phyloP scores from a whole-genome alignment of 1,284 basidiomycete genomes.

The Grifola frondosa region DNA sequence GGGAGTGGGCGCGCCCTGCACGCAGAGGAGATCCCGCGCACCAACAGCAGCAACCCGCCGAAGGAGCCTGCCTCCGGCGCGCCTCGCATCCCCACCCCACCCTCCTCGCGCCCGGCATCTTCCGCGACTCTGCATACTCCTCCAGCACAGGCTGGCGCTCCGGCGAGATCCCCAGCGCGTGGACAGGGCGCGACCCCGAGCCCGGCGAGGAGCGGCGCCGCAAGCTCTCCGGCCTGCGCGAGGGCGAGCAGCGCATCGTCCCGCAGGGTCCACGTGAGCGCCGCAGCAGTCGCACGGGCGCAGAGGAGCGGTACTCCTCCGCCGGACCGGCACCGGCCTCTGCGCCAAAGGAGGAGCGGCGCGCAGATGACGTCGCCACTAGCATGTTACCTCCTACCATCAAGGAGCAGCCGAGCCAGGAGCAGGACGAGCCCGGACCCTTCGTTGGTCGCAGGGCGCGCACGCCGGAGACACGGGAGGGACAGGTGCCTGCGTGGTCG shows the following conservation, averaged over 20 bases:
- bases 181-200: constrained; percentile 31
- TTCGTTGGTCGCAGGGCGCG: constrained; percentile 4
- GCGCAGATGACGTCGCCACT: constrained; percentile 27
- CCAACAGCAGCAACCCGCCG: constrained; percentile 1
- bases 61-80: constrained; percentile 12
- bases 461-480: constrained; percentile 17
- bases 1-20: constrained; percentile 1
- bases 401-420: constrained; percentile 27
- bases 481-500: constrained; percentile 18
- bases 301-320: constrained; percentile 4
- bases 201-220: constrained; percentile 7
- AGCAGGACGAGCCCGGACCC: constrained; percentile 16
- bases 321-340: too few species aligned
- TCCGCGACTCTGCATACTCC: constrained; percentile 39
- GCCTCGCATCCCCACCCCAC: constrained; percentile 30
- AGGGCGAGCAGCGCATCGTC: constrained; percentile 10
- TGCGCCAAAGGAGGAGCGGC: constrained; percentile 27
- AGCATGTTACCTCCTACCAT: constrained; percentile 28
- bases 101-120: constrained; percentile 33
- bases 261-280: constrained; percentile 19
- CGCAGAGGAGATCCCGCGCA: not conserved
- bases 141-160: constrained; percentile 29
- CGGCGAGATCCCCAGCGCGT: constrained; percentile 34
- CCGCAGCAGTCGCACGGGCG: constrained; percentile 12
- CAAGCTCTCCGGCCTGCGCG: constrained; percentile 10